Base-by-base conservation (phyloP, 345 rosid genomes). In the Brassica juncea region DNA sequence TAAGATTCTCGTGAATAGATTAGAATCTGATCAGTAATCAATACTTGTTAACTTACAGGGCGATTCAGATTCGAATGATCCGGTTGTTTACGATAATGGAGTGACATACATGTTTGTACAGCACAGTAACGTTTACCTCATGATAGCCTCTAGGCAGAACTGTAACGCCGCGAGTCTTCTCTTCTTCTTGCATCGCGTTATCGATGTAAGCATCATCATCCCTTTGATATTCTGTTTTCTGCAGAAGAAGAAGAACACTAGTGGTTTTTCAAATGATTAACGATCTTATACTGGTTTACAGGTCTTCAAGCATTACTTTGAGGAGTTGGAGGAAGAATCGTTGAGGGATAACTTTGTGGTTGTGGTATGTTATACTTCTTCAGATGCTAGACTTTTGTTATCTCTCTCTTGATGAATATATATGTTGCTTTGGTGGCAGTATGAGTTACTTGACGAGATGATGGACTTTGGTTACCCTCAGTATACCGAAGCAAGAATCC, bases 291-390 rank as follows among this genome's bases (percentile, higher is more conserved):
- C 67, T 72, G 67, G 19, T 23, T 72, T 16, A 10, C 67, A 81
- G 84, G 99, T 95, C 47, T 93, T 93, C 83, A 95, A 95, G 89
- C 99, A 95, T 86, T 95, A 95, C 82, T 95, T 95, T 57, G 98
- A 95, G 82, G 94, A 91, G 82, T 82, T 95, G 74, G 99, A 95
- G 66, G 99, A 95, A 85, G 99, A 95, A 82, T 95, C 99, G 0
- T 88, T 95, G 68, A 86, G 98, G 80, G 99, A 95, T 86, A 95
- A 95, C 86, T 95, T 95, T 79, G 99, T 95, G 59, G 97, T 95
- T 5, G 98, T 95, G 97, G 99, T 95, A 83, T 70, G 96, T 84
- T 7, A 52, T 49, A 8, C n/a, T 2, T 16, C 34, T 10, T 25
- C 6, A 19, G 19, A 19, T 49, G 47, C 31, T 3, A 69, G 54